A percentile compares a stretch with the other conserved stretches of the same genome.
Evolutionary conservation across 2,329 filamentous ascomycete genomes (phyloP).

Genomic region (Cladosporium sp.): DNA sequence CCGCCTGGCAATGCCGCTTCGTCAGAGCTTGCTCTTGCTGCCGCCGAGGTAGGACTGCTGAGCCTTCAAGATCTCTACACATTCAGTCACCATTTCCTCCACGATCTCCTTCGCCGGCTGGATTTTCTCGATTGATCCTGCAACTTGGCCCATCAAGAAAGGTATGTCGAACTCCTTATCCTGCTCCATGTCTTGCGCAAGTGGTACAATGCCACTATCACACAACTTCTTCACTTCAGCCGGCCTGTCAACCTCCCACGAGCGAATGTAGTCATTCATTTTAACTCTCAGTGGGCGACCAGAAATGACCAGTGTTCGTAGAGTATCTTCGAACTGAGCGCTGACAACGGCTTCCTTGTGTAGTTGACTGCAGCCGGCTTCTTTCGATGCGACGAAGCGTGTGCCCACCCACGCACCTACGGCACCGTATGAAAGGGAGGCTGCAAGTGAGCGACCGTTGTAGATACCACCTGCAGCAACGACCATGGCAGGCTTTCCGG

Average conservation of each 20-base stretch:
- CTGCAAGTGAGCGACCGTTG: constrained; percentile 78
- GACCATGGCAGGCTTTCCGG: constrained; percentile 71
- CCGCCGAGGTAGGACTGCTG: constrained; percentile 60
- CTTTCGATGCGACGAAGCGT: constrained; percentile 78
- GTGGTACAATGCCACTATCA: constrained; percentile 73
- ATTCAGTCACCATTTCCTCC: constrained; percentile 83
- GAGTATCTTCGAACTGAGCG: constrained; percentile 77
- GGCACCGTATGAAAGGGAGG: constrained; percentile 83
- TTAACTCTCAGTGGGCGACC: constrained; percentile 79
- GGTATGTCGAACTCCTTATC: constrained; percentile 81
- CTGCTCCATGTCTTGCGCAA: constrained; percentile 79
- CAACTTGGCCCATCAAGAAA: constrained; percentile 92
- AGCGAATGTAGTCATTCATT: constrained; percentile 78
- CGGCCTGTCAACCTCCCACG: constrained; percentile 73
- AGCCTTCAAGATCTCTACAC: constrained; percentile 64
- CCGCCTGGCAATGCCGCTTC: background rate
- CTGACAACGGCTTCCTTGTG: constrained; percentile 83
- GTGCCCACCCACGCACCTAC: constrained; percentile 93
- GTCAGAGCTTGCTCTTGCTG: constrained; percentile 46
- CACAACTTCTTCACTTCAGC: constrained; percentile 74
- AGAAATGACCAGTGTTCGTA: constrained; percentile 77
- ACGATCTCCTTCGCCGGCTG: constrained; percentile 83
- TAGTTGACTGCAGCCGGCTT: constrained; percentile 76
- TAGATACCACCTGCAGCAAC: constrained; percentile 87
- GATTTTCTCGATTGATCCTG: constrained; percentile 72